Evolutionary conservation across 192 early-diverging fungal species (phyloP).

Genomic region (Chytriomyces sp.): DNA sequence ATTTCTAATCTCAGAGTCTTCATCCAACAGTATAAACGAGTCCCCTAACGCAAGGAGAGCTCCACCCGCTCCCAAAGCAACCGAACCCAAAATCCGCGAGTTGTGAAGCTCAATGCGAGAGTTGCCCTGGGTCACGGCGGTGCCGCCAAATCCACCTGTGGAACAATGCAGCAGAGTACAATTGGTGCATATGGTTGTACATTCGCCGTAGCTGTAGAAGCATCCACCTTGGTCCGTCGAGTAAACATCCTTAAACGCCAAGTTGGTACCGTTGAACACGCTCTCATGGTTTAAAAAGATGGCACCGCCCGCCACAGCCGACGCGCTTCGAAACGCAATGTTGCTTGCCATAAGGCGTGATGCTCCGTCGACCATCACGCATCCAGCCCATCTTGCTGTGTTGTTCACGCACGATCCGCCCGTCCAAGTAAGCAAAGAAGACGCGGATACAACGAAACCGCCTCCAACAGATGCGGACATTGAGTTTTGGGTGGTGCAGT

Average conservation of each 20-base stretch:
- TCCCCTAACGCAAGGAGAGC: neutral
- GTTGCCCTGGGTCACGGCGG: neutral
- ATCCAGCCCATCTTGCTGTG: conserved; percentile 5
- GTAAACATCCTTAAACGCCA: neutral
- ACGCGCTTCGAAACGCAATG: neutral
- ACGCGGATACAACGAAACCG: neutral
- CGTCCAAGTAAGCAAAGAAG: neutral
- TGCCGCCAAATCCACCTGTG: conserved; percentile 6
- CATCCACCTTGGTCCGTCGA: conserved; percentile 3
- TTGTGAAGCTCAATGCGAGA: neutral
- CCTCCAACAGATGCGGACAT: conserved; percentile 1
- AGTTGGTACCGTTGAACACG: neutral
- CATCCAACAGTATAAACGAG: neutral
- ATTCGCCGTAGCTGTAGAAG: neutral
- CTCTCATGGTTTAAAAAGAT: conserved; percentile 7
- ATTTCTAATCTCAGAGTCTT: neutral
- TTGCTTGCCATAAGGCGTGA: neutral
- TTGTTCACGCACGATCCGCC: conserved; percentile 9
- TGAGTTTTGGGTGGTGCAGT: neutral
- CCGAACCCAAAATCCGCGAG: neutral
- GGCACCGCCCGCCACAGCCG: neutral
- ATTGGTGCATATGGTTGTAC: neutral
- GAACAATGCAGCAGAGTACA: neutral
- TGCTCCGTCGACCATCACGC: neutral
- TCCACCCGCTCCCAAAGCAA: neutral